phyloP scores from a whole-genome alignment of 192 early-diverging fungal genomes.

The Coemansia sp. region DNA sequence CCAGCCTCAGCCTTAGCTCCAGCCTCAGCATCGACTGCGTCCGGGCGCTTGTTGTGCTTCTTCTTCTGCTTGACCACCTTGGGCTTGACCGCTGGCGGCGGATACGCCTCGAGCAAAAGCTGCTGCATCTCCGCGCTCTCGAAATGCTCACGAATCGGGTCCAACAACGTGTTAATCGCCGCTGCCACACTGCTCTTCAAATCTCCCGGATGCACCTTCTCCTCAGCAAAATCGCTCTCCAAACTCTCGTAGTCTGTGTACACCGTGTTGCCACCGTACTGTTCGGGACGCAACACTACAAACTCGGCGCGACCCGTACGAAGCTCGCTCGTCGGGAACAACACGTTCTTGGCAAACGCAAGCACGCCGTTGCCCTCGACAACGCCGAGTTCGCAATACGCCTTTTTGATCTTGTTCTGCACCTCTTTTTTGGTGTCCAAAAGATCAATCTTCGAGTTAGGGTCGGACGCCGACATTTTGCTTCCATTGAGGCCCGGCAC shows the following conservation, averaged over 20 bases:
- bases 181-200: conserved; percentile 84
- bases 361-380: conserved; percentile 88
- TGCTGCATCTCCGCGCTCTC: conserved; percentile 65
- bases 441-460: conserved; percentile 96
- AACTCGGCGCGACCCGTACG: conserved; percentile 55
- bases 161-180: conserved; percentile 81
- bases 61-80: conserved; percentile 60
- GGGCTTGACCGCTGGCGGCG: conserved; percentile 56
- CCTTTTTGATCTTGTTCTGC: conserved; percentile 83
- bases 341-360: conserved; percentile 83
- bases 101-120: conserved; percentile 83
- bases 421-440: conserved; percentile 81
- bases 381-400: conserved; percentile 97
- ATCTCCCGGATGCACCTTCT: conserved; percentile 91
- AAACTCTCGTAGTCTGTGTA: conserved; percentile 71
- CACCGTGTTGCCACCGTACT: conserved; percentile 84
- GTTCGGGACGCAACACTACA: conserved; percentile 73
- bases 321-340: conserved; percentile 84
- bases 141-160: conserved; percentile 80
- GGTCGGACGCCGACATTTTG: conserved; percentile 97
- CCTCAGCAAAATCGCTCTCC: conserved; percentile 81
- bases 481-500: conserved; percentile 87
- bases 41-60: conserved; percentile 54
- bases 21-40: conserved; percentile 9
- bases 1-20: background rate